phyloP scores from a whole-genome alignment of 202 grass and related monocot species.

The Digitaria exilis region DNA sequence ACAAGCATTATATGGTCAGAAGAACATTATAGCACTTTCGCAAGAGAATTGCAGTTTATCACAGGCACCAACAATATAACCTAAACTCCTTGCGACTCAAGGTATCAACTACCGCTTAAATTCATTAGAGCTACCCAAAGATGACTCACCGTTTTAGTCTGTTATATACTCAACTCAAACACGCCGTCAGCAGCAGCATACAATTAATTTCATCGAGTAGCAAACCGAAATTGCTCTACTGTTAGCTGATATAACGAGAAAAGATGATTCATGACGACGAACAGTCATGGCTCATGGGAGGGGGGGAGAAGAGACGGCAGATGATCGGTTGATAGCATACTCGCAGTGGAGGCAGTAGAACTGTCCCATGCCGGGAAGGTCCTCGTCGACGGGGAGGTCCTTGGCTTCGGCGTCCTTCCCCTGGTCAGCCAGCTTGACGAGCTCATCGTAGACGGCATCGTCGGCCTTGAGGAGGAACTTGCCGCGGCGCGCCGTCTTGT shows the following conservation, averaged over 20 bases:
- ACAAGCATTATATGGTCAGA: background rate
- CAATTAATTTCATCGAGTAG: background rate
- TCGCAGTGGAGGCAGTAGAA: slow-evolving; percentile 99
- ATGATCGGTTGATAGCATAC: slow-evolving; percentile 10
- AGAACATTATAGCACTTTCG: background rate
- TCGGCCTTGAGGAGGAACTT: slow-evolving; percentile 94
- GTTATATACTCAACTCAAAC: too few species aligned
- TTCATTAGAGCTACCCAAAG: background rate
- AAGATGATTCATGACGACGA: background rate
- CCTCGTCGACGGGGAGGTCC: slow-evolving; percentile 66
- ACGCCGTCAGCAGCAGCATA: background rate
- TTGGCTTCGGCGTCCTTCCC: slow-evolving; percentile 51
- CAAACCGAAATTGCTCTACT: background rate
- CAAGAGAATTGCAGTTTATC: background rate
- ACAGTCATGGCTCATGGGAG: background rate
- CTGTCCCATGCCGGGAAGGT: slow-evolving; percentile 92
- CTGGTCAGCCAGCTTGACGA: slow-evolving; percentile 74
- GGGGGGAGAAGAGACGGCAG: background rate
- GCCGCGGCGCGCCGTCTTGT: slow-evolving; percentile 82
- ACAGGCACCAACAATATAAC: background rate
- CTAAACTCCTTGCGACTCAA: background rate
- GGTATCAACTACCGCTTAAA: background rate
- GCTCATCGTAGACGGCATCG: slow-evolving; percentile 76
- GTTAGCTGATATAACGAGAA: background rate
- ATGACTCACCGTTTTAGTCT: background rate